Evolutionary conservation across 2,329 filamentous ascomycete genomes (phyloP).

Genomic region (Aspergillus pseudoglaucus): DNA sequence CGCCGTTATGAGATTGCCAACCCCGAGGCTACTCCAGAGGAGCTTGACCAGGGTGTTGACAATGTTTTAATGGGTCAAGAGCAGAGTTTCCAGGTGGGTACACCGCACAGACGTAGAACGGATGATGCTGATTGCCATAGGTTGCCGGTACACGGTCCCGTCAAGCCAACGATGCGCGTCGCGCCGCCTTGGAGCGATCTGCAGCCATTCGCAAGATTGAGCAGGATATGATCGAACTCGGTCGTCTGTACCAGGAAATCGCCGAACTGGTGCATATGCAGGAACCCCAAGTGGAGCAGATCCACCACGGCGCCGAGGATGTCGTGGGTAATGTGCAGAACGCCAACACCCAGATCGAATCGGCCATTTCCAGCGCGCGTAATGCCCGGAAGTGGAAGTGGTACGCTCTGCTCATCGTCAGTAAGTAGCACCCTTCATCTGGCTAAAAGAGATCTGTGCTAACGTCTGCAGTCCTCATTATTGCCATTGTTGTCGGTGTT

Average conservation of each 20-base stretch:
- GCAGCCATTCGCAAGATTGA: slow-evolving; percentile 88
- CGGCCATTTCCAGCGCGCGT: slow-evolving; percentile 75
- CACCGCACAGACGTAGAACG: not conserved
- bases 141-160: slow-evolving; percentile 49
- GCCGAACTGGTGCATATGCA: slow-evolving; percentile 81
- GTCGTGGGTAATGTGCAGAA: slow-evolving; percentile 77
- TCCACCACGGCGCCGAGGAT: slow-evolving; percentile 82
- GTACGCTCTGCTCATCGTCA: slow-evolving; percentile 76
- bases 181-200: slow-evolving; percentile 74
- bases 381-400: slow-evolving; percentile 89
- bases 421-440: slow-evolving; percentile 37
- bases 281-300: slow-evolving; percentile 69
- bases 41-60: slow-evolving; percentile 72
- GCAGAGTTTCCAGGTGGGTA: slow-evolving; percentile 75
- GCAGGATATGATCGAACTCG: slow-evolving; percentile 77
- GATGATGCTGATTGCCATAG: slow-evolving; percentile 10
- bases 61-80: slow-evolving; percentile 56
- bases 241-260: slow-evolving; percentile 83
- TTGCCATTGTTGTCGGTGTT: slow-evolving; percentile 48
- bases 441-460: slow-evolving; percentile 1
- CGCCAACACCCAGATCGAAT: slow-evolving; percentile 74
- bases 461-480: slow-evolving; percentile 44
- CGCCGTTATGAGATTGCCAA: slow-evolving; percentile 86
- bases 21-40: slow-evolving; percentile 69
- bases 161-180: slow-evolving; percentile 71